A percentile compares a stretch with the other conserved stretches of the same genome.
Evolutionary conservation across 495 filamentous ascomycete species (phyloP).

Genomic region (Articulospora tetracladia): DNA sequence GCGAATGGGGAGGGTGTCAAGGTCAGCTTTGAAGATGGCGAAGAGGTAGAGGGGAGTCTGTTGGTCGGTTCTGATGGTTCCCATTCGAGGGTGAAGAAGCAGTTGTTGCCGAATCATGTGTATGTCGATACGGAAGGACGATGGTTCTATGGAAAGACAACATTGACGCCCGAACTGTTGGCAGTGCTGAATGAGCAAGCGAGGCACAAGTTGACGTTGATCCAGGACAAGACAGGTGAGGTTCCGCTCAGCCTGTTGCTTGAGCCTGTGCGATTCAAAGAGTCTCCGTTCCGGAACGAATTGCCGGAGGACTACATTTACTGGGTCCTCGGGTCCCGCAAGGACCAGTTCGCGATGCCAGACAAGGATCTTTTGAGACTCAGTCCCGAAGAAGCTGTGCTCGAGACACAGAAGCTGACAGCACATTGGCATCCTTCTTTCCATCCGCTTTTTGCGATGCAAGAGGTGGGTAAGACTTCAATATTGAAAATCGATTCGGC

Average conservation of each 20-base stretch:
- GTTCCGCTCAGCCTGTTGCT: slow-evolving; percentile 33
- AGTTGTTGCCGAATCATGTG: slow-evolving; percentile 34
- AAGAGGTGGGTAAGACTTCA: slow-evolving; percentile 29
- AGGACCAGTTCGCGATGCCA: slow-evolving; percentile 12
- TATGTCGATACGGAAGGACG: slow-evolving; percentile 40
- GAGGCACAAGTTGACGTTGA: slow-evolving; percentile 28
- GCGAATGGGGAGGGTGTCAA: slow-evolving; percentile 29
- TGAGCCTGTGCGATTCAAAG: slow-evolving; percentile 7
- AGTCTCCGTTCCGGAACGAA: neutral
- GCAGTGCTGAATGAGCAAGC: slow-evolving; percentile 21
- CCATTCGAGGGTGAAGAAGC: slow-evolving; percentile 30
- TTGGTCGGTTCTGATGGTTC: slow-evolving; percentile 41
- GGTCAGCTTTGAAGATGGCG: slow-evolving; percentile 35
- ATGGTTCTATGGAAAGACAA: slow-evolving; percentile 40
- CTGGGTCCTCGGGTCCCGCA: slow-evolving; percentile 27
- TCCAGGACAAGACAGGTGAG: slow-evolving; percentile 21
- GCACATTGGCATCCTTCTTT: slow-evolving; percentile 25
- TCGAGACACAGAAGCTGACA: slow-evolving; percentile 25
- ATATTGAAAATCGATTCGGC: slow-evolving; percentile 36
- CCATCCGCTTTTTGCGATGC: slow-evolving; percentile 33
- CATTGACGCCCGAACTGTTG: slow-evolving; percentile 30
- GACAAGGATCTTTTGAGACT: slow-evolving; percentile 20
- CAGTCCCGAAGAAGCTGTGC: slow-evolving; percentile 21
- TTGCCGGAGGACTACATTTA: slow-evolving; percentile 36
- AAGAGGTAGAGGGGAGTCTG: slow-evolving; percentile 27